Base-by-base conservation (phyloP, 2,329 filamentous ascomycete species). In the Ambrosiella beaveri region DNA sequence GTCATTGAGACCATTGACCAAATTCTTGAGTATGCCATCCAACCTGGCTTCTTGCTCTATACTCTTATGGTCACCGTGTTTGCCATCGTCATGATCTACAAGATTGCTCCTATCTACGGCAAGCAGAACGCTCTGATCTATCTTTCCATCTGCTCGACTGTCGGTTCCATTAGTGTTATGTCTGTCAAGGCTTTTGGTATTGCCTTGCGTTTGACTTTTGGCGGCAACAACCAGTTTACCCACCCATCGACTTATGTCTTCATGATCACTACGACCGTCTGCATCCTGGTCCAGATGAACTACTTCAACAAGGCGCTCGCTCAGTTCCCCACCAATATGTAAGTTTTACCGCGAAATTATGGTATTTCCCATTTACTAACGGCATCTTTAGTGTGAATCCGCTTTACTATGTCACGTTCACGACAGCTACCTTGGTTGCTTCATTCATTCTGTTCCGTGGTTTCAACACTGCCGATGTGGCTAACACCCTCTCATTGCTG, bases 241-340 rank as follows among this genome's bases (percentile, higher is more conserved):
- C 88, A 95, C 65, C 88, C 94, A 1, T 95, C 89, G 54, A 98
- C 94, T 61, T 98, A 98, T 66, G 90, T 96, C 62, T 98, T 98
- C 69, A 84, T 91, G 71, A 96, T 98, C 63, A 81, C 97, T 63
- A 93, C 90, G 0, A 77, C 78, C 2, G 88, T 96, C 63, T 98
- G 93, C 74, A 97, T 98, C 67, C 71, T 98, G 64, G 96, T 90
- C 7, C 93, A 98, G 75, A 97, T 98, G 93, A 98, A 98, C 71
- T 98, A 98, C 71, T 95, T 98, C 73, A 98, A 98, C 77, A 98
- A 98, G 72, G 93, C 93, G 7, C 74, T 98, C 61, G 94, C 88
- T 70, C 89, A 94, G 66, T 98, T 97, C 72, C 91, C 88, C 37
- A 96, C 93, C 38, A 95, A 94, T 65, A 95, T 98, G 90, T 95